These are phyloP conservation scores for Fraxinus cuspidata DNA, from an alignment of 257 asterid species.

Conservation along the genomic window DNA sequence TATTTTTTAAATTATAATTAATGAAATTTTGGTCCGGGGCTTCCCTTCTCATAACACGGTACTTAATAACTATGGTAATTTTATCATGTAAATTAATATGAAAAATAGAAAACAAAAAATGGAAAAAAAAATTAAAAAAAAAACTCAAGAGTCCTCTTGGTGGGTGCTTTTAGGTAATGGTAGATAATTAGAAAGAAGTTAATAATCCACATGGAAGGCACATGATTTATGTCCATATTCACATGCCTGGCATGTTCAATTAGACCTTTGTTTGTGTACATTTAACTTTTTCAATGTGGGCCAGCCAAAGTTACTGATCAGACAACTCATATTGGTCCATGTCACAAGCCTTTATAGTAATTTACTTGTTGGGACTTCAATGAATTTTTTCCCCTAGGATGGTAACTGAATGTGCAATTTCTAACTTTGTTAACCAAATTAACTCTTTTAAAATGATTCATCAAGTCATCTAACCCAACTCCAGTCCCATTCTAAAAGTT, in stretches of 20 bases:
- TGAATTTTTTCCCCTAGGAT: background rate
- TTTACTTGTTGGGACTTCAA: slow-evolving; percentile 33
- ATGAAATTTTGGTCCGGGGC: no score
- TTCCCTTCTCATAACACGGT: no score
- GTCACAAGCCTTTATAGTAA: slow-evolving; percentile 44
- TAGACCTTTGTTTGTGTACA: slow-evolving; percentile 56
- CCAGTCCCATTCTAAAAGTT: background rate
- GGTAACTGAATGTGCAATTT: background rate
- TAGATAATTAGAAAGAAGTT: slow-evolving; percentile 28
- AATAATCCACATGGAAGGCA: slow-evolving; percentile 70
- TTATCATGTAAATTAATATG: background rate
- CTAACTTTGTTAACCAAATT: background rate
- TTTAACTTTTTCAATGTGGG: slow-evolving; percentile 55
- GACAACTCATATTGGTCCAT: slow-evolving; percentile 64
- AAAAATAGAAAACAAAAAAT: slow-evolving; percentile 10
- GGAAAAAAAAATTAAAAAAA: no score
- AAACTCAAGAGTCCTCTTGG: slow-evolving; percentile 30
- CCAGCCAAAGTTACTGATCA: slow-evolving; percentile 39
- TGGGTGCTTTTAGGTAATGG: slow-evolving; percentile 36
- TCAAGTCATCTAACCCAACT: background rate
- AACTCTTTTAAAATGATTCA: background rate
- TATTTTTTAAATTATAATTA: no score
- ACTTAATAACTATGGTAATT: no score
- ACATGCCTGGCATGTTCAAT: slow-evolving; percentile 42
- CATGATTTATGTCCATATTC: slow-evolving; percentile 47